These are phyloP conservation scores for Cladophialophora chaetospira DNA, from an alignment of 2,329 filamentous ascomycete species.

Conservation along the genomic window DNA sequence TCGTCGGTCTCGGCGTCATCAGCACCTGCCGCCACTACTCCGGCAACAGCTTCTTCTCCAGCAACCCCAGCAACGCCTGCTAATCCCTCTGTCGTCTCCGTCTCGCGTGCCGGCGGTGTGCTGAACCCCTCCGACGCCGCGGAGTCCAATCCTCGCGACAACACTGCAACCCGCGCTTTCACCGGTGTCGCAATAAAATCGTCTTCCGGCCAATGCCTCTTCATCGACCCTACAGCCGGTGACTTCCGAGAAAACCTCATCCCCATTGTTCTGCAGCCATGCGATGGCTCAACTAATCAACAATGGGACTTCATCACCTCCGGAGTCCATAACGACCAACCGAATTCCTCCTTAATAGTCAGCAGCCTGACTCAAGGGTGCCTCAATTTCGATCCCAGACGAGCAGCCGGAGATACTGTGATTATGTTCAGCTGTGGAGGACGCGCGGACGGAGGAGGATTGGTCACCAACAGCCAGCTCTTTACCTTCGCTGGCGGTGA, in stretches of 20 bases:
- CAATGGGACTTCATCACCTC: slow-evolving; percentile 18
- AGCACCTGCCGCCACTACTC: background rate
- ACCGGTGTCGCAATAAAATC: slow-evolving; percentile 19
- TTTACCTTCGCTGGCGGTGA: slow-evolving; percentile 15
- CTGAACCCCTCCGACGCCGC: slow-evolving; percentile 20
- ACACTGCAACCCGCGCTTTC: slow-evolving; percentile 20
- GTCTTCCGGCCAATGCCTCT: slow-evolving; percentile 15
- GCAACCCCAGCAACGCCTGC: background rate
- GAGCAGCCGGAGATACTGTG: slow-evolving; percentile 19
- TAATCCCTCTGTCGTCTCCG: slow-evolving; percentile 9
- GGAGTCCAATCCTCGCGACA: slow-evolving; percentile 20
- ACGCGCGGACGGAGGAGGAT: slow-evolving; percentile 19
- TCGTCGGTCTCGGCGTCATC: background rate
- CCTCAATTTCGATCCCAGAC: slow-evolving; percentile 21
- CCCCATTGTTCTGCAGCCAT: slow-evolving; percentile 18
- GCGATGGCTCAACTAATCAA: slow-evolving; percentile 15
- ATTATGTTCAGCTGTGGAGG: slow-evolving; percentile 25
- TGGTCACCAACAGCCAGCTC: slow-evolving; percentile 19
- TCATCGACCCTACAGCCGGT: slow-evolving; percentile 20
- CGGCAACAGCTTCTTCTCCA: background rate
- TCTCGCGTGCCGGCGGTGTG: slow-evolving; percentile 19
- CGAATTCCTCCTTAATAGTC: slow-evolving; percentile 16
- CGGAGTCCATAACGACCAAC: slow-evolving; percentile 20
- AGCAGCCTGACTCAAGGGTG: slow-evolving; percentile 22
- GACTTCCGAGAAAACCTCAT: slow-evolving; percentile 24